Evolutionary conservation across 768 basidiomycete species (phyloP).

Genomic region (Pisolithus microcarpus): DNA sequence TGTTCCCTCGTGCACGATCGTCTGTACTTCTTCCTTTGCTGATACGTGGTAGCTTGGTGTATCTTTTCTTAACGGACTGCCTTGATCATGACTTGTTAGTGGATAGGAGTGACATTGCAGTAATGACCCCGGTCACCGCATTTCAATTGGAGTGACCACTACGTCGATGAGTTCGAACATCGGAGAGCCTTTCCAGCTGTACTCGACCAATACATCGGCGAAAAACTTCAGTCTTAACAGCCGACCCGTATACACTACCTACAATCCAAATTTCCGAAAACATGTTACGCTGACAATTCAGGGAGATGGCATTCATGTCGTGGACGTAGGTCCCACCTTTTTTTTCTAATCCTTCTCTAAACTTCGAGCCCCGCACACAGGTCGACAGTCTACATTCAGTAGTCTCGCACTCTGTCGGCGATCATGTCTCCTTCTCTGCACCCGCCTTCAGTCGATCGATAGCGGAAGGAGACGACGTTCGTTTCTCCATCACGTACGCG

Average conservation of each 20-base stretch:
- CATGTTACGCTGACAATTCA: slow-evolving; percentile 64
- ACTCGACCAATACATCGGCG: slow-evolving; percentile 16
- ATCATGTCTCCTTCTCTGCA: slow-evolving; percentile 54
- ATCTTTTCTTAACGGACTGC: not conserved
- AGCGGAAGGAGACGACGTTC: slow-evolving; percentile 23
- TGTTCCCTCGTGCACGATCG: not conserved
- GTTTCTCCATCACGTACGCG: slow-evolving; percentile 47
- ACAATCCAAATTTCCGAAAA: slow-evolving; percentile 34
- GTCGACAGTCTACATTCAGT: slow-evolving; percentile 58
- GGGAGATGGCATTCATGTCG: slow-evolving; percentile 66
- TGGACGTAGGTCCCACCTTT: slow-evolving; percentile 45
- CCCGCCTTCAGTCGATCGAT: slow-evolving; percentile 43
- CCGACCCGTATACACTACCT: slow-evolving; percentile 15
- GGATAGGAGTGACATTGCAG: not conserved
- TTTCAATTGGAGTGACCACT: not conserved
- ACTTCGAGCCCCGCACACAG: slow-evolving; percentile 29
- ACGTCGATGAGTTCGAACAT: slow-evolving; percentile 24
- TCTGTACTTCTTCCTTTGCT: not conserved
- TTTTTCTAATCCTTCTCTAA: slow-evolving; percentile 7
- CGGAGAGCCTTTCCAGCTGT: slow-evolving; percentile 26
- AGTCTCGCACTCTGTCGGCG: slow-evolving; percentile 62
- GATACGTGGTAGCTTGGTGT: not conserved
- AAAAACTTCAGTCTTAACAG: not conserved
- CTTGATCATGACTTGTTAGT: not conserved
- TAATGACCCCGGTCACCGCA: not conserved